These are phyloP conservation scores for Achaetomiella virescens DNA, from an alignment of 495 filamentous ascomycete species.

Conservation along the genomic window DNA sequence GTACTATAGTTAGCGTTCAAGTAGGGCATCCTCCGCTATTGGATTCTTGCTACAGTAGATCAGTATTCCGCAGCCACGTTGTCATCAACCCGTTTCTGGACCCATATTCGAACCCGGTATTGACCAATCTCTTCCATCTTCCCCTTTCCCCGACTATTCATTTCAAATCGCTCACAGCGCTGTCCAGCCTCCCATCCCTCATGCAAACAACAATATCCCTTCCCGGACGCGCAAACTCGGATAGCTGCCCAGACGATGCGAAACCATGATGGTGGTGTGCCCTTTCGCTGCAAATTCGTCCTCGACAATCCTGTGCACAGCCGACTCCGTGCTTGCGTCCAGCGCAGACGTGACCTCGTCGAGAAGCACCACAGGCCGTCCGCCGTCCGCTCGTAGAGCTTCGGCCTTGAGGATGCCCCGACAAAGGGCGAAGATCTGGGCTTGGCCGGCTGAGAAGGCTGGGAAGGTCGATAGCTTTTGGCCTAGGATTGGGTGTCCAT, in stretches of 20 bases:
- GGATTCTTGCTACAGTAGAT: no score
- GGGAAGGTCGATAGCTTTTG: conserved; percentile 16
- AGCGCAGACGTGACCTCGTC: conserved; percentile 82
- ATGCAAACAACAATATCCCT: conserved; percentile 29
- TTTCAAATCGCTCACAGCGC: no score
- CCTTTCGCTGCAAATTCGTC: conserved; percentile 44
- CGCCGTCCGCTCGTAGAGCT: conserved; percentile 5
- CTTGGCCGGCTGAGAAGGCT: conserved; percentile 27
- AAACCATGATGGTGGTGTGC: conserved; percentile 56
- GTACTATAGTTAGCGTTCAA: no score
- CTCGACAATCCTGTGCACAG: conserved; percentile 63
- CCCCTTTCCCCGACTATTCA: no score
- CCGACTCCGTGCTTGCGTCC: conserved; percentile 69
- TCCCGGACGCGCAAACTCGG: conserved; percentile 20
- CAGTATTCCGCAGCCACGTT: no score
- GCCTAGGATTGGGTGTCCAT: conserved; percentile 12
- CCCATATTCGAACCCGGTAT: no score
- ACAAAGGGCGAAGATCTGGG: conserved; percentile 23
- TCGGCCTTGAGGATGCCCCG: conserved; percentile 20
- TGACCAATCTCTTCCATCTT: no score
- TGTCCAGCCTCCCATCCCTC: conserved; percentile 30
- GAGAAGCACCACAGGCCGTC: conserved; percentile 58
- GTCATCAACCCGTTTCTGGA: no score
- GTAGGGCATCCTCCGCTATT: no score
- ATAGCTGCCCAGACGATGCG: conserved; percentile 57